phyloP scores from a whole-genome alignment of 345 rosid species.

The Ailanthus altissimus region DNA sequence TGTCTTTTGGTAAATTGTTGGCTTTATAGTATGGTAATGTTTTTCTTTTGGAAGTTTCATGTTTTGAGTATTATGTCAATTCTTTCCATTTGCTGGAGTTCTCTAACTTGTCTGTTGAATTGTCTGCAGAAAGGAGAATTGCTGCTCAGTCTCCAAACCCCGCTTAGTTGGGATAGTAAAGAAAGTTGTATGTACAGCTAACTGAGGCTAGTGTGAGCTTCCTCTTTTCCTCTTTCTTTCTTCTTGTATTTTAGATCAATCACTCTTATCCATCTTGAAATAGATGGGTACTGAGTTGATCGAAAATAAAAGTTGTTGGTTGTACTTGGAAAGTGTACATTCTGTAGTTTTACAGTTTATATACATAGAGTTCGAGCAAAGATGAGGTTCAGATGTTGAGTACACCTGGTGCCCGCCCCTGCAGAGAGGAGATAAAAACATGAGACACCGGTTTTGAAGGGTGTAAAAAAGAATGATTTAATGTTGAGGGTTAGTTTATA shows the following conservation, averaged over 20 bases:
- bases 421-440: conserved; percentile 34
- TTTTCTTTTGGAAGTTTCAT: not conserved
- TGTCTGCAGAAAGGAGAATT: conserved; percentile 64
- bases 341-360: conserved; percentile 64
- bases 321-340: conserved; percentile 59
- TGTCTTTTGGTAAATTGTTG: too few relatives aligned
- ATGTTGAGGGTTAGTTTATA: conserved; percentile 46
- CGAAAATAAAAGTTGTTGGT: conserved; percentile 55
- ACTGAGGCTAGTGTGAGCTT: conserved; percentile 53
- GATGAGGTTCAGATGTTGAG: conserved; percentile 46
- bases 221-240: conserved; percentile 31
- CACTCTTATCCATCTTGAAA: conserved; percentile 29
- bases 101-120: conserved; percentile 3
- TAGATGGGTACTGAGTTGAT: conserved; percentile 46
- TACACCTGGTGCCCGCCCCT: too few relatives aligned
- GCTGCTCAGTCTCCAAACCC: conserved; percentile 53
- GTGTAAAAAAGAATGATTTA: conserved; percentile 56
- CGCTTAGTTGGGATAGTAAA: conserved; percentile 42
- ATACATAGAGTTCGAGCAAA: conserved; percentile 50
- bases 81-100: not conserved
- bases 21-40: not conserved
- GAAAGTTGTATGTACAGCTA: conserved; percentile 66
- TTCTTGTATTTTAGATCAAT: conserved; percentile 28
- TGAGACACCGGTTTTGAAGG: conserved; percentile 36
- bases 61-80: not conserved